These are phyloP conservation scores for Lavandula angustifolia DNA, from an alignment of 257 asterid species.

Conservation along the genomic window DNA sequence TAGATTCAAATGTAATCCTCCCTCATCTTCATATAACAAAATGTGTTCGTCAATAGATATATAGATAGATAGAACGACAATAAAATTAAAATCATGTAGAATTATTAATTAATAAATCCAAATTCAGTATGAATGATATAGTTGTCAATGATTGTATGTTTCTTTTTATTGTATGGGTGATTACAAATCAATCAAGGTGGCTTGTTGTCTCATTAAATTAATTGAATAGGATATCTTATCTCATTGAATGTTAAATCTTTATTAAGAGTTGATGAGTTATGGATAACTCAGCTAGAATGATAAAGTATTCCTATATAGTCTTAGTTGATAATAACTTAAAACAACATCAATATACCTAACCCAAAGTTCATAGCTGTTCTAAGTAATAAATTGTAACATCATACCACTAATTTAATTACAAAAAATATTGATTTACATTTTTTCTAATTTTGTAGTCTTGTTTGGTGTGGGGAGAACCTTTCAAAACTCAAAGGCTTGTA, in stretches of 20 bases:
- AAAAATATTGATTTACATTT: background rate
- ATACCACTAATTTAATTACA: background rate
- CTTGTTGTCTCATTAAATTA: background rate
- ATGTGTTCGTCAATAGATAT: no score
- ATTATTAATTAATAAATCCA: background rate
- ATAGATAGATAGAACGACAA: no score
- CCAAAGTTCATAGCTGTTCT: slow-evolving; percentile 1
- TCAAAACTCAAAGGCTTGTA: background rate
- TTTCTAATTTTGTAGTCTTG: background rate
- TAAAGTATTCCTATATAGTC: background rate
- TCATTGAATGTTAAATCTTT: background rate
- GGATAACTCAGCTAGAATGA: slow-evolving; percentile 7
- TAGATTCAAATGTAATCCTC: no score
- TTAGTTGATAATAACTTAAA: slow-evolving; percentile 15
- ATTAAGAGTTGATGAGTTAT: slow-evolving; percentile 1
- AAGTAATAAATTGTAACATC: background rate
- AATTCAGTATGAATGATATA: background rate
- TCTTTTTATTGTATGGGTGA: background rate
- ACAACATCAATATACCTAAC: slow-evolving; percentile 25
- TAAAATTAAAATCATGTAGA: background rate
- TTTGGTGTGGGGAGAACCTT: slow-evolving; percentile 2
- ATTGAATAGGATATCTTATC: slow-evolving; percentile 26
- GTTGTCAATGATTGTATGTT: background rate
- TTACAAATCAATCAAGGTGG: slow-evolving; percentile 8
- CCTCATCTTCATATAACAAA: no score